Evolutionary conservation across 768 basidiomycete genomes (phyloP).

Genomic region (Nevesoporus exiguus): DNA sequence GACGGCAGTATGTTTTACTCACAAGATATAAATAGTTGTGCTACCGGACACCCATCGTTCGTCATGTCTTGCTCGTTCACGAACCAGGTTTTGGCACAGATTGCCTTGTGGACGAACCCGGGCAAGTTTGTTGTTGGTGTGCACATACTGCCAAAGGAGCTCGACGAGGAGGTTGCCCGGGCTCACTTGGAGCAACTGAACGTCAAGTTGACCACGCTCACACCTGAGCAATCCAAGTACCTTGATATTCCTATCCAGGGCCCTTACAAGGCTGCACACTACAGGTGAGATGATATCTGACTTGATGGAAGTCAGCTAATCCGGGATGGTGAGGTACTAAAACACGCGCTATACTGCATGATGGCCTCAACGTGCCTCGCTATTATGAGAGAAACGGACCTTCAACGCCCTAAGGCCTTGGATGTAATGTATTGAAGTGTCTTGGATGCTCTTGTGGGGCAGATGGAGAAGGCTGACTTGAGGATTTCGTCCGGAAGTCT

Average conservation of each 20-base stretch:
- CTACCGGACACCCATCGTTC: constrained; percentile 97
- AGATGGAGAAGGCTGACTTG: constrained; percentile 13
- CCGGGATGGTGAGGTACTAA: constrained; percentile 28
- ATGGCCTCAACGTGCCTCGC: constrained; percentile 81
- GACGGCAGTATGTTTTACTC: constrained; percentile 1
- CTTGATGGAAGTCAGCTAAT: not conserved
- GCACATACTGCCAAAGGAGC: constrained; percentile 97
- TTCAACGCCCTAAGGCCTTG: constrained; percentile 57
- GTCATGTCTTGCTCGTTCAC: constrained; percentile 99
- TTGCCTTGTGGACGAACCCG: constrained; percentile 93
- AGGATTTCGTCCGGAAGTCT: constrained; percentile 17
- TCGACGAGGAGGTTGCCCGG: constrained; percentile 98
- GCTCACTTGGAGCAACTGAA: constrained; percentile 90
- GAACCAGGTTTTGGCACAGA: constrained; percentile 98
- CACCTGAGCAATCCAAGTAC: constrained; percentile 77
- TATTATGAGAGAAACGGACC: constrained; percentile 54
- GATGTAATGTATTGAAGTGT: constrained; percentile 52
- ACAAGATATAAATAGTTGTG: constrained; percentile 54
- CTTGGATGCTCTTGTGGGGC: constrained; percentile 41
- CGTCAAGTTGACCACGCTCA: constrained; percentile 86
- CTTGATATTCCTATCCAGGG: constrained; percentile 86
- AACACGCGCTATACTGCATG: constrained; percentile 25
- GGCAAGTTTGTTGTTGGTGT: constrained; percentile 95
- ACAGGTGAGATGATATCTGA: constrained; percentile 42
- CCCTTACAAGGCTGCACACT: constrained; percentile 71